These are phyloP conservation scores for Murraya koenigii DNA, from an alignment of 345 rosid species.

Conservation along the genomic window DNA sequence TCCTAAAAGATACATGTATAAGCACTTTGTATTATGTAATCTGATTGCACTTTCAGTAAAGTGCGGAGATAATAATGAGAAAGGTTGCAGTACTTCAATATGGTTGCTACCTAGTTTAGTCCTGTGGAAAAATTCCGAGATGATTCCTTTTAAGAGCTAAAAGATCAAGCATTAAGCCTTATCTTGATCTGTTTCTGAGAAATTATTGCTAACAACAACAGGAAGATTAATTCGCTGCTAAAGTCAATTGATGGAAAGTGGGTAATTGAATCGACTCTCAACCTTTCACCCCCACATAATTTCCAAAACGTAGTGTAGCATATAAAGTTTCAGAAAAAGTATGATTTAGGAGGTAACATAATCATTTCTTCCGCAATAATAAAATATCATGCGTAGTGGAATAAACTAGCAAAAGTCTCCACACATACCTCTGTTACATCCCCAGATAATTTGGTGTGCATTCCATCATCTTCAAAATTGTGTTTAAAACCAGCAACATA, in stretches of 20 bases:
- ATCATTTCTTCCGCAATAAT: background rate
- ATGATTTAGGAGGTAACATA: background rate
- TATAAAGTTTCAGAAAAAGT: background rate
- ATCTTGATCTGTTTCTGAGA: background rate
- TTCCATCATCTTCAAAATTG: background rate
- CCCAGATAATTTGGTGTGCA: too few species aligned
- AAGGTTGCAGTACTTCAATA: background rate
- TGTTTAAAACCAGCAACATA: background rate
- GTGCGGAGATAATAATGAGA: background rate
- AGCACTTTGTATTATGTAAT: slow-evolving; percentile 11
- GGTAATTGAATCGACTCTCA: background rate
- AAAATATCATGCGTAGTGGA: background rate
- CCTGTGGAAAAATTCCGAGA: too few species aligned
- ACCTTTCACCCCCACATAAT: background rate
- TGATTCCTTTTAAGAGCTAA: background rate
- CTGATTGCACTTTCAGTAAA: background rate
- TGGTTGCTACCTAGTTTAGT: background rate
- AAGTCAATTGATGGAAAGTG: background rate
- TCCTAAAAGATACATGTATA: background rate
- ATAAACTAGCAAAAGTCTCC: background rate
- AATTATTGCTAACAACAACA: background rate
- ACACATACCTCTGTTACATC: background rate
- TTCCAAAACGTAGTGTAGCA: background rate
- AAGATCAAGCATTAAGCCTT: background rate
- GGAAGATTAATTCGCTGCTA: background rate